Conservation (phyloP, 192 early-diverging fungal species). For the Coemansia sp. region DNA sequence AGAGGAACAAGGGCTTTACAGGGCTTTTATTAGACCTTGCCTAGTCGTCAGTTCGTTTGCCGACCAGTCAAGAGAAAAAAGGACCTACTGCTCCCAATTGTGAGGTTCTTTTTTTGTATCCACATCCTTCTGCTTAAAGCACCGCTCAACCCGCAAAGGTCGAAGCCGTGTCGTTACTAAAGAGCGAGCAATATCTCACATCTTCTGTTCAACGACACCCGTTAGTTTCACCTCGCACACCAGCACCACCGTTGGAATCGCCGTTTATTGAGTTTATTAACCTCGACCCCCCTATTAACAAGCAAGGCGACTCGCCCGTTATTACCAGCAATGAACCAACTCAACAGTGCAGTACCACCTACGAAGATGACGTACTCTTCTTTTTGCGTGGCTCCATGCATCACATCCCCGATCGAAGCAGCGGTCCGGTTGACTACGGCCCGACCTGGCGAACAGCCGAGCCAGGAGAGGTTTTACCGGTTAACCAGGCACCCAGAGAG, state of each 20-base stretch:
- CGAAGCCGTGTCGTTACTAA: constrained; percentile 30
- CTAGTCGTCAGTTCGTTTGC: too few relatives aligned
- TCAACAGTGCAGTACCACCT: constrained; percentile 7
- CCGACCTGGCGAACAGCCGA: background rate
- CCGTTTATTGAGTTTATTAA: constrained; percentile 8
- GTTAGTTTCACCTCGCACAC: constrained; percentile 21
- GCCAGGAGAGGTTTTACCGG: background rate
- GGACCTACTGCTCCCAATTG: too few relatives aligned
- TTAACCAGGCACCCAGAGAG: background rate
- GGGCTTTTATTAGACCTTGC: background rate
- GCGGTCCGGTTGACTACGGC: background rate
- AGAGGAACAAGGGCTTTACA: background rate
- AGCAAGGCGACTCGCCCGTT: constrained; percentile 10
- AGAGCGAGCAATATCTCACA: constrained; percentile 21
- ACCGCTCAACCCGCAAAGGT: constrained; percentile 4
- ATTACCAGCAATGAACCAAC: constrained; percentile 6
- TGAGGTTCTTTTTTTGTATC: background rate
- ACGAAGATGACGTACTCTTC: constrained; percentile 31
- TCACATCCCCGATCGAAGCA: constrained; percentile 37
- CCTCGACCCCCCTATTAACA: constrained; percentile 1
- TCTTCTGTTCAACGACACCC: constrained; percentile 23
- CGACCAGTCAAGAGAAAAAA: background rate
- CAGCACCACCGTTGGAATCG: constrained; percentile 5
- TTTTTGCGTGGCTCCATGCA: constrained; percentile 51
- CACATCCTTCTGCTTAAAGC: constrained; percentile 10